Conservation (phyloP, 1,284 basidiomycete species). For the Pseudozyma sp. region DNA sequence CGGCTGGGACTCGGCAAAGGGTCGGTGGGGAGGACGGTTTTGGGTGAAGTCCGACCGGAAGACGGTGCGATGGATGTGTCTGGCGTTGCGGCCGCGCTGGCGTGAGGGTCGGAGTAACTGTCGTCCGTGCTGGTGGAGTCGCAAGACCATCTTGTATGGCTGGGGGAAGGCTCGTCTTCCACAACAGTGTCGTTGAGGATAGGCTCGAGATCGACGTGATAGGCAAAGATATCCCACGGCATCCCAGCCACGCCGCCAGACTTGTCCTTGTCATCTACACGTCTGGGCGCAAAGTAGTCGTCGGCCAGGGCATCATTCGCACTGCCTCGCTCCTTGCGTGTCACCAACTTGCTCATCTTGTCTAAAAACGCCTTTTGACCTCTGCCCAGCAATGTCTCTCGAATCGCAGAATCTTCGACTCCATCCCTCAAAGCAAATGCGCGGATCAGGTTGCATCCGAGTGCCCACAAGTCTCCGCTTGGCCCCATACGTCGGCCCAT, state of each 20-base stretch:
- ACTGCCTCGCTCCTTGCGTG: constrained; percentile 11
- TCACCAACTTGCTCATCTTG: constrained; percentile 34
- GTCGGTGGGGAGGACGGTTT: neutral
- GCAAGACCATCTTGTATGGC: neutral
- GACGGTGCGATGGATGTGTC: constrained; percentile 36
- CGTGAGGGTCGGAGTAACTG: constrained; percentile 2
- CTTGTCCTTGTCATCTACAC: neutral
- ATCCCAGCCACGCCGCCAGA: constrained; percentile 6
- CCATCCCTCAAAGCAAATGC: constrained; percentile 65
- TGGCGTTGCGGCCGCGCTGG: constrained; percentile 4
- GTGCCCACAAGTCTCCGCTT: constrained; percentile 63
- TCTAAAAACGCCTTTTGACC: constrained; percentile 56
- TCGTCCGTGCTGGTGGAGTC: constrained; percentile 2
- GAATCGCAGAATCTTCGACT: constrained; percentile 54
- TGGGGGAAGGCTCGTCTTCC: constrained; percentile 13
- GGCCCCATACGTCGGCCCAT: constrained; percentile 63
- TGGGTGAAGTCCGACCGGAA: constrained; percentile 23
- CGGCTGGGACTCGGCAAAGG: constrained; percentile 44
- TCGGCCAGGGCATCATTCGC: neutral
- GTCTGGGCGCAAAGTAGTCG: constrained; percentile 32
- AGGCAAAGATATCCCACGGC: constrained; percentile 37
- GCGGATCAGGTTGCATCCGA: constrained; percentile 64
- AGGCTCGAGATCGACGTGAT: constrained; percentile 32
- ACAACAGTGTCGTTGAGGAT: constrained; percentile 24
- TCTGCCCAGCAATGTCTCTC: constrained; percentile 56